Evolutionary conservation across 441 rosid species (phyloP).

Genomic region (Manihot esculenta): DNA sequence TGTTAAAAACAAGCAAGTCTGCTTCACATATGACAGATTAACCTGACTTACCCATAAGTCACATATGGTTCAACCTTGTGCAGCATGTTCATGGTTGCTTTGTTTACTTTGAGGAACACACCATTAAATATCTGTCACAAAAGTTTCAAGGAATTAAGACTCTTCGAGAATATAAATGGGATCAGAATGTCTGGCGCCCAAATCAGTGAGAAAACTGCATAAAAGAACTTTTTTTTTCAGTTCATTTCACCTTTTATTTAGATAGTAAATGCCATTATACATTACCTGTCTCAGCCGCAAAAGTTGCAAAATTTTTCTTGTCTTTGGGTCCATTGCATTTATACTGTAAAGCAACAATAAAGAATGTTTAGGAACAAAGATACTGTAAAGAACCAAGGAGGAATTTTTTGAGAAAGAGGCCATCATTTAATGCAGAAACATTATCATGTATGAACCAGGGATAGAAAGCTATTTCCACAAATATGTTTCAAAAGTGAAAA

Average conservation of each 20-base stretch:
- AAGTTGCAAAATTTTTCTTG: conserved; percentile 75
- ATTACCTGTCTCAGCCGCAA: conserved; percentile 72
- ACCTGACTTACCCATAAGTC: conserved; percentile 56
- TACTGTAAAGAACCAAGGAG: conserved; percentile 33
- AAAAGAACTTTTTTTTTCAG: no score
- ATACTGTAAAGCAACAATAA: conserved; percentile 40
- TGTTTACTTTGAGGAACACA: conserved; percentile 80
- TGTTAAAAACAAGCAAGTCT: no score
- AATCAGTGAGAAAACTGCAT: background rate
- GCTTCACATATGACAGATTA: background rate
- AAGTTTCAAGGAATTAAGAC: background rate
- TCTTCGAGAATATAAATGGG: background rate
- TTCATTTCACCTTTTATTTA: no score
- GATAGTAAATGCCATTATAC: background rate
- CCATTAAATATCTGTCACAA: conserved; percentile 61
- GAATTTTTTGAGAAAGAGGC: background rate
- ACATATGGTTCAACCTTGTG: conserved; percentile 86
- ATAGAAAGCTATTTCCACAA: no score
- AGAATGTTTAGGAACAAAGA: conserved; percentile 12
- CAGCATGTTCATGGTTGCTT: conserved; percentile 82
- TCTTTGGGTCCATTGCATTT: conserved; percentile 81
- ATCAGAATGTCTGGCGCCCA: background rate
- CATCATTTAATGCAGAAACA: no score
- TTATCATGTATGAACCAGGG: no score
- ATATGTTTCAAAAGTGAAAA: no score